Percentiles rank a stretch among this genome's conserved stretches.
Conservation (phyloP, 2,329 filamentous ascomycete species). For the Coccinonectria pachysandricola region DNA sequence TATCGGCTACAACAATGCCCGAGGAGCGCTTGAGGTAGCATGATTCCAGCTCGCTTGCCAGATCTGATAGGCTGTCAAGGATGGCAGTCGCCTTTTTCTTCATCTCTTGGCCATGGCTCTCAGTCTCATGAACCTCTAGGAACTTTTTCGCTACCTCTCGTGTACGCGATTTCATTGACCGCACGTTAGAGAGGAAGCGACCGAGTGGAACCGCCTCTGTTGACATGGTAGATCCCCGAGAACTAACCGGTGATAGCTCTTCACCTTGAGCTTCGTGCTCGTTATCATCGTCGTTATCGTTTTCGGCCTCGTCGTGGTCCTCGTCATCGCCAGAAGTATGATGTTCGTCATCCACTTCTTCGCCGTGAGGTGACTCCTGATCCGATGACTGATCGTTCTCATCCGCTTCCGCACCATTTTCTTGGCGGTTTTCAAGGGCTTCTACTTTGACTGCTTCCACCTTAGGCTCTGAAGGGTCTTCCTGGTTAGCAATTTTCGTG, state of each 20-base stretch:
- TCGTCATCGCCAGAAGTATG: conserved; percentile 34
- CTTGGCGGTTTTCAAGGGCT: conserved; percentile 8
- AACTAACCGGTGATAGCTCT: conserved; percentile 55
- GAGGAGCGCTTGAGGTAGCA: conserved; percentile 55
- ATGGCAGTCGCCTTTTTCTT: conserved; percentile 71
- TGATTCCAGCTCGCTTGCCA: conserved; percentile 61
- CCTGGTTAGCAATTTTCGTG: conserved; percentile 57
- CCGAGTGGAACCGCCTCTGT: conserved; percentile 45
- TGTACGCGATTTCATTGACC: conserved; percentile 56
- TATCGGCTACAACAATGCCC: conserved; percentile 31
- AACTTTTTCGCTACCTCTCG: conserved; percentile 71
- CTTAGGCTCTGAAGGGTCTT: conserved; percentile 19
- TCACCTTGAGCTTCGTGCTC: conserved; percentile 42
- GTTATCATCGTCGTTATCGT: conserved; percentile 43
- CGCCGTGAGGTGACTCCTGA: conserved; percentile 19
- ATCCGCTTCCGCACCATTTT: conserved; percentile 11
- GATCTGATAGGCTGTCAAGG: conserved; percentile 56
- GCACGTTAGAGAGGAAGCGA: conserved; percentile 35
- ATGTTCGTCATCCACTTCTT: conserved; percentile 27
- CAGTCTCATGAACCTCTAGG: conserved; percentile 69
- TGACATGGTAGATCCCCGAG: conserved; percentile 56
- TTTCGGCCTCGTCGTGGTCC: conserved; percentile 37
- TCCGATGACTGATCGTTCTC: conserved; percentile 22
- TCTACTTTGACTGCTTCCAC: too few species aligned
- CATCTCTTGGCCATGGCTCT: conserved; percentile 60